These are phyloP conservation scores for Fusarium praegraminearum DNA, from an alignment of 2,329 filamentous ascomycete species.

Conservation along the genomic window DNA sequence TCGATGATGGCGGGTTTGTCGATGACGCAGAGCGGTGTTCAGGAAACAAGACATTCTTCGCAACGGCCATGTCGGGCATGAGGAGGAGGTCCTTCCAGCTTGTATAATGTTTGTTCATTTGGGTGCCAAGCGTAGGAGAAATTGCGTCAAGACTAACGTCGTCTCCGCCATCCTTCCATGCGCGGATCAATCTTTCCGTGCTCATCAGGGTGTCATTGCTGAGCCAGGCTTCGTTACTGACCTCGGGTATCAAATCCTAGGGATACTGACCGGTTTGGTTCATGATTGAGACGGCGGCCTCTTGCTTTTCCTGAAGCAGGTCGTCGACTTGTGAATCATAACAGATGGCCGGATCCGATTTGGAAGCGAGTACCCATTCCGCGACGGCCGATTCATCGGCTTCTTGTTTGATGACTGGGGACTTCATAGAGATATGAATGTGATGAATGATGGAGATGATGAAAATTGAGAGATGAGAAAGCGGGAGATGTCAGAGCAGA, in stretches of 20 bases:
- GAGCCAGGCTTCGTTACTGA: neutral
- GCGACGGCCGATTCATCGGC: accelerated
- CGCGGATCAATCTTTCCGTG: neutral
- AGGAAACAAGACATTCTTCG: neutral
- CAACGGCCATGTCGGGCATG: accelerated
- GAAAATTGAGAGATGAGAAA: neutral
- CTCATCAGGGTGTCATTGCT: neutral
- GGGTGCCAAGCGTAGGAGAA: neutral
- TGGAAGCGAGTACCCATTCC: neutral
- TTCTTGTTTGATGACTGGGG: neutral
- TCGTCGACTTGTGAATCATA: neutral
- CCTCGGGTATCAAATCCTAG: neutral
- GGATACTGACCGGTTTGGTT: neutral
- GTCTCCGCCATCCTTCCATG: accelerated
- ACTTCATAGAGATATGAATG: too few relatives aligned
- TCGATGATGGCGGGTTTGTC: too few relatives aligned
- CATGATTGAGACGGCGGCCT: neutral
- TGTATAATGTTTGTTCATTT: neutral
- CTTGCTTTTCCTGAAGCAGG: accelerated
- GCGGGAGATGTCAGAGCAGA: neutral
- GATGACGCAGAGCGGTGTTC: too few relatives aligned
- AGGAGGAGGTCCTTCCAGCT: neutral
- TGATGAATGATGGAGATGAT: neutral
- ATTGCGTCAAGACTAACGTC: neutral
- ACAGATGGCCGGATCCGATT: neutral